phyloP scores from a whole-genome alignment of 768 basidiomycete genomes.

The Peribolospora baueri region DNA sequence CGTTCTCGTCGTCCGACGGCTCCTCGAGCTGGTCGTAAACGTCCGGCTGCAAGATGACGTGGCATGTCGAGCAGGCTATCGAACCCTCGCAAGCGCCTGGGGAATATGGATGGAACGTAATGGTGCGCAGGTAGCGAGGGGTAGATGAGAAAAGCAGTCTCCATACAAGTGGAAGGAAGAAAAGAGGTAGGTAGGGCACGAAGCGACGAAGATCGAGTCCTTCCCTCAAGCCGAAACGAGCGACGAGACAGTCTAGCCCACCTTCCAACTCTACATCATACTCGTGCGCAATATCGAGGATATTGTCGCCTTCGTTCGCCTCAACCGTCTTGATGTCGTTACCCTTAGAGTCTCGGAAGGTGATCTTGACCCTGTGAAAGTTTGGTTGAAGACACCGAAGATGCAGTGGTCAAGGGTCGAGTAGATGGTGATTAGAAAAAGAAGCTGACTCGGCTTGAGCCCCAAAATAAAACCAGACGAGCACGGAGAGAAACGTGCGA shows the following conservation, averaged over 20 bases:
- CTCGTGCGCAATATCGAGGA: conserved; percentile 75
- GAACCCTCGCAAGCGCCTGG: conserved; percentile 90
- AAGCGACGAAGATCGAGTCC: neutral
- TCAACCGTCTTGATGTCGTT: conserved; percentile 62
- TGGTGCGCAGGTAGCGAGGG: no score
- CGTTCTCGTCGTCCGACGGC: conserved; percentile 93
- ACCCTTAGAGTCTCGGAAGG: conserved; percentile 76
- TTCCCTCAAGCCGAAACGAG: neutral
- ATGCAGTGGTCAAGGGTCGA: neutral
- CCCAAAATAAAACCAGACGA: no score
- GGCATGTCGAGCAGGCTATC: conserved; percentile 91
- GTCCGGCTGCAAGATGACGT: conserved; percentile 60
- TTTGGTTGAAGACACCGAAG: neutral
- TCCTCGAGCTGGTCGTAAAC: conserved; percentile 70
- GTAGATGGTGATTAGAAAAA: neutral
- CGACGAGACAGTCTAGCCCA: conserved; percentile 18
- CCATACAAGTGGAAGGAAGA: no score
- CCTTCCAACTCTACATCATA: conserved; percentile 92
- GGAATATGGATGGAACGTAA: neutral
- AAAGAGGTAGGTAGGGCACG: no score
- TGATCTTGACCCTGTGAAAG: conserved; percentile 46
- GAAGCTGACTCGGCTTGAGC: no score
- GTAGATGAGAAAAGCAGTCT: no score
- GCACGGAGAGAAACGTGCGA: no score
- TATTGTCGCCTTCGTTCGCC: conserved; percentile 79